Evolutionary conservation across 208 protist species (phyloP), one percentile per base, ranked within the genome.

Genomic region (Trypanosoma boissoni): DNA sequence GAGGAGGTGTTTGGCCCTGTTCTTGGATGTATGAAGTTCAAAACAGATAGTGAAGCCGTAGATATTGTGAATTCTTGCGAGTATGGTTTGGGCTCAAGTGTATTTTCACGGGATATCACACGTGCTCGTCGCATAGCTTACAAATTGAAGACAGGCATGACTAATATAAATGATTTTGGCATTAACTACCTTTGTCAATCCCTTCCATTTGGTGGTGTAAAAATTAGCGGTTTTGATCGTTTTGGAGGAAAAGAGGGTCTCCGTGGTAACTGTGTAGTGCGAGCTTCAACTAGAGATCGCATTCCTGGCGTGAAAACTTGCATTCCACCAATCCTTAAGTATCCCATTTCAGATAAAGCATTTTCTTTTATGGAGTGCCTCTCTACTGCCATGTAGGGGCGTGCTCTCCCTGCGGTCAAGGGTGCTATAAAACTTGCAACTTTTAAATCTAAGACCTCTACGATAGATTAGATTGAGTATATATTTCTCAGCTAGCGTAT

Each of bases 1-100:
- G 92, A 98, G 64, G 96, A 98, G 68, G 78, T 90, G 39, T 98
- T 98, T 69, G 96, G 96, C 31, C 96, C 96, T 18, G 82, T 98
- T 20, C 75, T 97, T 36, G 74, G 88, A 16, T 64, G 98, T 34
- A 83, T 98, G 72, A 85, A 84, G 58, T 97, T 94, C 69, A 76
- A 72, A 20, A 81, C 59, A 6, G 92, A 97, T 64, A 70, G 91
- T 21, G 86, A 97, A 39, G 86, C 86, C 0, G 78, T 97, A 49
- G 42, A 74, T 28, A 67, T 97, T 18, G 93, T 92, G 8, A 98
- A 98, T 65, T 55, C 68, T 10, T 94, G 87, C 55, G 76, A 76
- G 7, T 97, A 93, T 78, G 92, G 91, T 50, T 78, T 98, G 18
- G 91, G 92, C 45, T 84, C 78, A n/a, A 89, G 78, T 63, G 90